Evolutionary conservation across 352 stramenopile genomes (phyloP), one percentile per base, ranked within the genome.

Genomic region (Globisporangium cylindrosporum): DNA sequence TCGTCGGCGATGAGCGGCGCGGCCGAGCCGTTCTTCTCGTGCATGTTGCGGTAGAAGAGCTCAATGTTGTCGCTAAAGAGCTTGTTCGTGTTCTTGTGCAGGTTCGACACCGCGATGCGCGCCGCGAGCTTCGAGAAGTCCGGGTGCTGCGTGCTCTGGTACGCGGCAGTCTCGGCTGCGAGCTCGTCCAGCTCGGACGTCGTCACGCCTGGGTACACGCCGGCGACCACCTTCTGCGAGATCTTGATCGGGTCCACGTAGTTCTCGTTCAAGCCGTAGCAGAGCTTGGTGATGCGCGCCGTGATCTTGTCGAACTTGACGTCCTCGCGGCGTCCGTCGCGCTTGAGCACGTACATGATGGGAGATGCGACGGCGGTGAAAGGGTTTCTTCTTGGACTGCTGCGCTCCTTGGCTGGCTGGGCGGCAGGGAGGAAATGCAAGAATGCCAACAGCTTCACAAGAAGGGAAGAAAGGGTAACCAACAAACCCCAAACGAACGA

Each of bases 251-350:
- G 90, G 79, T 99, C 96, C 14, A 99, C 95, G 78, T 98, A 98
- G 72, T 98, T 78, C n/a, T 82, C 78, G 77, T 99, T 97, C 24
- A 99, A 88, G 6, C 97, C 97, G 75, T 99, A 98, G 82, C 97
- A 99, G 34, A 99, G 93, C 76, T 99, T 99, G 68, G 88, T 94
- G 74, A 99, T 99, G 63, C 97, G 94, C 56, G 89, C 93, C 51
- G 96, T 98, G 75, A 99, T 99, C 84, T 99, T 99, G 78, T 99
- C 97, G 77, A 99, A 99, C 67, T 98, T 96, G 70, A 99, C 96
- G 43, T 91, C 90, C 75, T 99, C 96, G 32, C 83, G 82, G 70
- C 86, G 86, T 18, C 95, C 95, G 75, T 98, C 88, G 70, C 96
- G 88, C 80, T 99, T 99, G 63, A 98, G 66, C 32, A 99, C 93